Evolutionary conservation across 2,329 filamentous ascomycete genomes (phyloP).

Genomic region (Raffaelea arxii): DNA sequence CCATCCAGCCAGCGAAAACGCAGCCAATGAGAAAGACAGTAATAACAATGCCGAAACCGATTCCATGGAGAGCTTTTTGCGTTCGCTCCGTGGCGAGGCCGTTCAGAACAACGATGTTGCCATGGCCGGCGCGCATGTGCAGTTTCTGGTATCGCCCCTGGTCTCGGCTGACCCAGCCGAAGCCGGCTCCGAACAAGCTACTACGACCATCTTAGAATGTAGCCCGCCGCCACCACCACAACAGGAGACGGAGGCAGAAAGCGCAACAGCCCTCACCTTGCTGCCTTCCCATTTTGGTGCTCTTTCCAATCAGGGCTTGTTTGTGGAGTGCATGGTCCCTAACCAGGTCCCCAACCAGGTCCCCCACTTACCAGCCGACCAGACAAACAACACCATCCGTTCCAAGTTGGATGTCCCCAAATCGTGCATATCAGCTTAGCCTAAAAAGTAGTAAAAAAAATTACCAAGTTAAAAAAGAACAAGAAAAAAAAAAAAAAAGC

Average conservation of each 20-base stretch:
- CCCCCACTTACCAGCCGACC: neutral
- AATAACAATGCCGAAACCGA: constrained; percentile 12
- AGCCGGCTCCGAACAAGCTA: no score
- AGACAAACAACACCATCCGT: constrained; percentile 3
- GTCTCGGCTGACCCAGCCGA: neutral
- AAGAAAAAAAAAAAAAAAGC: no score
- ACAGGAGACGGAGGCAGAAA: neutral
- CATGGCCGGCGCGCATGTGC: constrained; percentile 52
- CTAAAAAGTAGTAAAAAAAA: neutral
- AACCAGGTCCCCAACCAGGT: neutral
- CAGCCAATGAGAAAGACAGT: neutral
- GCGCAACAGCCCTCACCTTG: constrained; percentile 8
- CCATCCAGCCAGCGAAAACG: constrained; percentile 28
- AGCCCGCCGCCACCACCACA: no score
- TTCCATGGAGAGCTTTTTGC: constrained; percentile 43
- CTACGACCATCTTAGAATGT: no score
- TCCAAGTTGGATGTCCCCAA: constrained; percentile 41
- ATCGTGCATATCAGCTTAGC: constrained; percentile 19
- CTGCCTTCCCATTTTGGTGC: constrained; percentile 46
- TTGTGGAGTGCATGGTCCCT: constrained; percentile 21
- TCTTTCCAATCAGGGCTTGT: constrained; percentile 51
- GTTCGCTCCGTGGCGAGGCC: constrained; percentile 30
- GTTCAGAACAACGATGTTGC: constrained; percentile 39
- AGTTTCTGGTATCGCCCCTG: constrained; percentile 45
- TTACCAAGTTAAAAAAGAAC: no score